Conservation (phyloP, 1,284 basidiomycete species). For the Melampsora larici-populina region DNA sequence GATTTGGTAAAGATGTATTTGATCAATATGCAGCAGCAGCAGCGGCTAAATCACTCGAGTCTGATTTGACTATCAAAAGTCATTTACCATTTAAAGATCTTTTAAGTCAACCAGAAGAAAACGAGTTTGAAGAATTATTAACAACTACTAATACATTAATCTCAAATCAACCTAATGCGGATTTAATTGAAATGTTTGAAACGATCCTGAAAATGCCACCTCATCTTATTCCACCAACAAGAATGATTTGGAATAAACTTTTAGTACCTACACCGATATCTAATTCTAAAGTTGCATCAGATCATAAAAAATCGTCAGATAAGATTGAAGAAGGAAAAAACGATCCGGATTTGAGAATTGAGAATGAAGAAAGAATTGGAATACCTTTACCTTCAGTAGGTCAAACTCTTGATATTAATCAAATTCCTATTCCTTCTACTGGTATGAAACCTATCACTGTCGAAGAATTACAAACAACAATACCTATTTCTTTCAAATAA, state of each 20-base stretch:
- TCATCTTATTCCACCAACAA: conserved; percentile 28
- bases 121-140: neutral
- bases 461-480: neutral
- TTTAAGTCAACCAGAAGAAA: neutral
- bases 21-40: neutral
- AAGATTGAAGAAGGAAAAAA: neutral
- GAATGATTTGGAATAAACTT: conserved; percentile 20
- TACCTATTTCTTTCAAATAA: neutral
- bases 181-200: neutral
- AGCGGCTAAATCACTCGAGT: conserved; percentile 9
- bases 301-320: neutral
- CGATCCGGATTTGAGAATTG: neutral
- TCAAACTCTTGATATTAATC: neutral
- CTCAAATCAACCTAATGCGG: neutral
- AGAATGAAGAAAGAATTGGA: neutral
- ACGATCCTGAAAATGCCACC: conserved; percentile 3
- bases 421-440: neutral
- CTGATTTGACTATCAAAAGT: conserved; percentile 15
- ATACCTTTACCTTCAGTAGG: neutral
- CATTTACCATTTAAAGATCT: conserved; percentile 28
- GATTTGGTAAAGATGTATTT: conserved; percentile 16
- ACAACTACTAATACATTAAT: too few relatives aligned
- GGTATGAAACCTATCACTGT: conserved; percentile 4
- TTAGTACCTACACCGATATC: neutral
- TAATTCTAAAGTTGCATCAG: neutral